phyloP scores from a whole-genome alignment of 768 basidiomycete genomes.

The Leccinum subgranulosum region DNA sequence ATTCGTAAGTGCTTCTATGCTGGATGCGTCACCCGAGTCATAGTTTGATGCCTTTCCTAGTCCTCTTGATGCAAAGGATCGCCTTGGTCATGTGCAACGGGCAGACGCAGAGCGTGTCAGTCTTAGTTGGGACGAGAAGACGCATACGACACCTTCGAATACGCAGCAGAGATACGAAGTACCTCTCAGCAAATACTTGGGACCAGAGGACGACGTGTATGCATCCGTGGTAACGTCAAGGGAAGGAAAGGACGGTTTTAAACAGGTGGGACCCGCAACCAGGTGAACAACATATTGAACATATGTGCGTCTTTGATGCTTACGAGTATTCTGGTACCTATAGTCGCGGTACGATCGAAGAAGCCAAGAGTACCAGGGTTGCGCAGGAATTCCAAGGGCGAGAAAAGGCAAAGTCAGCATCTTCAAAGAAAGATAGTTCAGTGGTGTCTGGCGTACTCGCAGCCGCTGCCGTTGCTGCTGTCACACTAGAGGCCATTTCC shows the following conservation, averaged over 20 bases:
- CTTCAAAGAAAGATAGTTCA: conserved; percentile 8
- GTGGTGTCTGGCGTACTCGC: conserved; percentile 11
- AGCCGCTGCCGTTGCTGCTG: conserved; percentile 9
- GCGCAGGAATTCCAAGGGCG: neutral
- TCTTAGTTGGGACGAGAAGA: conserved; percentile 3
- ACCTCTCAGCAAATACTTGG: conserved; percentile 15
- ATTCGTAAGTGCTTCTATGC: conserved; percentile 5
- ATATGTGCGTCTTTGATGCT: neutral
- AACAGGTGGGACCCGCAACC: neutral
- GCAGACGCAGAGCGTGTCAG: neutral
- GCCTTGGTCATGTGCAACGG: neutral
- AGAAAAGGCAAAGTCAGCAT: neutral
- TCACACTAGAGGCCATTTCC: conserved; percentile 7
- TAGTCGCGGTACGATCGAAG: neutral
- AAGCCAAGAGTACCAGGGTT: neutral
- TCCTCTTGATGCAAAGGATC: neutral
- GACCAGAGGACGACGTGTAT: neutral
- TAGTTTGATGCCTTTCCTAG: conserved; percentile 7
- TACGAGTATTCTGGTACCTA: neutral
- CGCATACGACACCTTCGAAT: neutral
- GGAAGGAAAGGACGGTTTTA: neutral
- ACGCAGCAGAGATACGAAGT: conserved; percentile 13
- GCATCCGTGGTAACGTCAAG: neutral
- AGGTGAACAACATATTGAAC: neutral
- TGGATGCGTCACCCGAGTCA: neutral